phyloP scores from a whole-genome alignment of 2,329 filamentous ascomycete genomes.

The Helicocarpus griseus region DNA sequence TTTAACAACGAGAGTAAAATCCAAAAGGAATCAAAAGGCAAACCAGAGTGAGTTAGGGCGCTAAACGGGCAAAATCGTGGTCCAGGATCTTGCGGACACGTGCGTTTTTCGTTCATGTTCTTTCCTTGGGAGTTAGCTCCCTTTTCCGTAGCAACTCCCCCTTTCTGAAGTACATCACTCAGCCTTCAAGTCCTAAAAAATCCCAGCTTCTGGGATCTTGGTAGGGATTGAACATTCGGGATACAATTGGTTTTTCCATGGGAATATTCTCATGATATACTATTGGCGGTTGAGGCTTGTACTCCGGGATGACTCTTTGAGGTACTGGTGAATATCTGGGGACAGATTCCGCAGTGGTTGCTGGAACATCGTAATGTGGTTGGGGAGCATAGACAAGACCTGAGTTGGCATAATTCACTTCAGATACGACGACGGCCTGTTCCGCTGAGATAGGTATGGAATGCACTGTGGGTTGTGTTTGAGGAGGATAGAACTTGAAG shows the following conservation, averaged over 20 bases:
- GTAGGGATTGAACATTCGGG: conserved; percentile 9
- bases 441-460: conserved; percentile 8
- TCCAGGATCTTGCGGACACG: background rate
- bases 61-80: background rate
- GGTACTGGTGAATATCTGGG: conserved; percentile 4
- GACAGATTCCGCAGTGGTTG: conserved; percentile 6
- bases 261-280: conserved; percentile 7
- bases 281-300: conserved; percentile 6
- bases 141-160: background rate
- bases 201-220: conserved; percentile 9
- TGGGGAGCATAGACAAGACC: conserved; percentile 10
- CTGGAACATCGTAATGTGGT: conserved; percentile 8
- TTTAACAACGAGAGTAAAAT: background rate
- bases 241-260: conserved; percentile 7
- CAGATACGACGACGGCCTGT: conserved; percentile 4
- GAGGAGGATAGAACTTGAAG: conserved; percentile 10
- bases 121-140: background rate
- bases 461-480: conserved; percentile 8
- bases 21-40: background rate
- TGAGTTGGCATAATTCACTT: conserved; percentile 9
- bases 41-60: background rate
- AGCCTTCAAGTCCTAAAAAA: conserved; percentile 8
- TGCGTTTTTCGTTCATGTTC: background rate
- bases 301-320: conserved; percentile 1
- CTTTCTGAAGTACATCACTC: background rate